A percentile compares a stretch with the other conserved stretches of the same genome.
Conservation (phyloP, 306 rosid species). For the Coriaria nepalensis region DNA sequence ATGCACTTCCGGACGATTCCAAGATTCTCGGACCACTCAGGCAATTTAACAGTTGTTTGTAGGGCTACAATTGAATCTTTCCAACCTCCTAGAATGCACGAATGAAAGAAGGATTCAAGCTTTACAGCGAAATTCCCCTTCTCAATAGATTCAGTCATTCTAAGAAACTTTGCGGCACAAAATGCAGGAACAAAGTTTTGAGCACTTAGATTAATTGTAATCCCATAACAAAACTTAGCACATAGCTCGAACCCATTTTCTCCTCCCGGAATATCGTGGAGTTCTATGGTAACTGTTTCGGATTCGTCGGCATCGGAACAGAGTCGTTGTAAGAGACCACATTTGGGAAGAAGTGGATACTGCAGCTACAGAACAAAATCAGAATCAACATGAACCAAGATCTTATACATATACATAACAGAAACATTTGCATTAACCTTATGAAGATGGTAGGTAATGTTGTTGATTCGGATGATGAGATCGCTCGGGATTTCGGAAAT, state of each 20-base stretch:
- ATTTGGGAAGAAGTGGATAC: constrained; percentile 63
- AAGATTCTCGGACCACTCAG: constrained; percentile 76
- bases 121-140: constrained; percentile 66
- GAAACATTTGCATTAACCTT: constrained; percentile 34
- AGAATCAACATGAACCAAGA: neutral
- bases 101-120: constrained; percentile 76
- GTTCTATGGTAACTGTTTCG: constrained; percentile 40
- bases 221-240: constrained; percentile 85
- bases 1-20: constrained; percentile 79
- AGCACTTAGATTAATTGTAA: constrained; percentile 73
- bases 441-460: constrained; percentile 54
- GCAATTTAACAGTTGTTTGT: constrained; percentile 47
- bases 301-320: constrained; percentile 41
- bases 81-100: constrained; percentile 90
- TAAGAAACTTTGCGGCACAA: constrained; percentile 76
- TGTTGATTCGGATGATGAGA: constrained; percentile 51
- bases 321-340: constrained; percentile 69
- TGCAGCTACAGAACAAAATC: constrained; percentile 27
- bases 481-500: constrained; percentile 56
- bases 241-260: constrained; percentile 77
- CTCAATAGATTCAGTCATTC: constrained; percentile 58
- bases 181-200: constrained; percentile 59
- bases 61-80: constrained; percentile 69
- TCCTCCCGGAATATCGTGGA: constrained; percentile 79
- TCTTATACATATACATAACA: neutral